Evolutionary conservation across 768 basidiomycete genomes (phyloP), one percentile per base, ranked within the genome.

Genomic region (Clitopilus passeckerianus): DNA sequence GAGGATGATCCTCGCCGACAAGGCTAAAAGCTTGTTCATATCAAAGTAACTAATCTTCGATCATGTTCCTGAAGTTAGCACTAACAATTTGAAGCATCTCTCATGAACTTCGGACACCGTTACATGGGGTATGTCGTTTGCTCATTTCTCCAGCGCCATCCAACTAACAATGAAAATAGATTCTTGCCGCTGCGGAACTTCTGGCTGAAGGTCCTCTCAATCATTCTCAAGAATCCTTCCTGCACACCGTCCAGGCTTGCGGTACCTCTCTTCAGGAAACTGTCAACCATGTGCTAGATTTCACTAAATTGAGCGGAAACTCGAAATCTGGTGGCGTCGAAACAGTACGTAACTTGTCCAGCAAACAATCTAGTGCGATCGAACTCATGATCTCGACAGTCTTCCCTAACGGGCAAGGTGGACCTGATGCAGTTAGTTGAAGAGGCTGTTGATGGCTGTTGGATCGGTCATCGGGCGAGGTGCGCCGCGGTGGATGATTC

Each of bases 181-280:
- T 97, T 63, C 75, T 95, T 33, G 94, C 94, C 2, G 91, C 94
- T 2, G 93, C 93, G 10, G 95, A 98, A 66, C 76, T 98, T n/a
- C 78, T 98, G 22, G 81, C 83, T 53, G 95, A 96, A 52, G 96
- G 91, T 12, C 67, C 80, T n/a, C 75, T 98, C 33, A 89, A 86
- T 66, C 86, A 90, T 53, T 86, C 86, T 12, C 95, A 98, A 70
- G 70, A 77, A 9, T 93, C 94, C 0, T 96, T 94, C 76, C 74
- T 97, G 54, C 90, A 94, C 68, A 97, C 95, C 0, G 91, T 97
- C 0, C 91, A 95, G 70, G 94, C 93, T 6, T 97, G 95, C 67
- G 95, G 94, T 14, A 95, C 90, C n/a, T 93, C 93, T 0, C 81
- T 98, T 0, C 92, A 95, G 43, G 95, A 98, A 75, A 96, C 95